Evolutionary conservation across 2,329 filamentous ascomycete species (phyloP).

Genomic region (Venturia asperata): DNA sequence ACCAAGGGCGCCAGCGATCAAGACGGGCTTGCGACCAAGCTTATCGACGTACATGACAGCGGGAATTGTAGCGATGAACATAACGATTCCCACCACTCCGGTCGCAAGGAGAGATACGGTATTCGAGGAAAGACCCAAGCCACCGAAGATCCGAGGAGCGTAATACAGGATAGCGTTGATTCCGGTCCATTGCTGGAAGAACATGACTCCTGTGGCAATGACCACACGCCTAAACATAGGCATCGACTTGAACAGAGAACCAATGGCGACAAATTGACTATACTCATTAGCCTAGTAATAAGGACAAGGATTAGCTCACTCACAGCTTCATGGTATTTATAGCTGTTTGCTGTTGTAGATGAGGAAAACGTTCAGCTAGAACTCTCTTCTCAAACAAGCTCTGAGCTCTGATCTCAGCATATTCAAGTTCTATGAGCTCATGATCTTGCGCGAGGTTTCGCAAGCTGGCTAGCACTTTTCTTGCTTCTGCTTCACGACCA

Average conservation of each 20-base stretch:
- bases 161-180: slow-evolving; percentile 44
- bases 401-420: slow-evolving; percentile 76
- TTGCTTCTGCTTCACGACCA: slow-evolving; percentile 60
- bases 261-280: slow-evolving; percentile 61
- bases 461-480: slow-evolving; percentile 54
- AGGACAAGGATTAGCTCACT: slow-evolving; percentile 24
- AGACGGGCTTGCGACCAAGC: slow-evolving; percentile 60
- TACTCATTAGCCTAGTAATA: slow-evolving; percentile 30
- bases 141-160: slow-evolving; percentile 44
- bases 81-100: slow-evolving; percentile 63
- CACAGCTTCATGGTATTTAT: slow-evolving; percentile 47
- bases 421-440: slow-evolving; percentile 66
- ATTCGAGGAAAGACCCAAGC: slow-evolving; percentile 40
- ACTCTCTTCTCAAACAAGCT: slow-evolving; percentile 69
- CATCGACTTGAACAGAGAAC: slow-evolving; percentile 55
- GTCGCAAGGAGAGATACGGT: slow-evolving; percentile 57
- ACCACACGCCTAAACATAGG: slow-evolving; percentile 61
- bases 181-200: slow-evolving; percentile 46
- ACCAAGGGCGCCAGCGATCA: slow-evolving; percentile 58
- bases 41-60: slow-evolving; percentile 66
- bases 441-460: slow-evolving; percentile 56
- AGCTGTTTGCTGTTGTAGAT: slow-evolving; percentile 51
- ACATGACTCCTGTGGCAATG: slow-evolving; percentile 49
- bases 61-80: slow-evolving; percentile 61
- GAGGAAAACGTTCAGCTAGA: slow-evolving; percentile 60